These are phyloP conservation scores for Nannochloropsis salina DNA, from an alignment of 108 stramenopile species.

Conservation along the genomic window DNA sequence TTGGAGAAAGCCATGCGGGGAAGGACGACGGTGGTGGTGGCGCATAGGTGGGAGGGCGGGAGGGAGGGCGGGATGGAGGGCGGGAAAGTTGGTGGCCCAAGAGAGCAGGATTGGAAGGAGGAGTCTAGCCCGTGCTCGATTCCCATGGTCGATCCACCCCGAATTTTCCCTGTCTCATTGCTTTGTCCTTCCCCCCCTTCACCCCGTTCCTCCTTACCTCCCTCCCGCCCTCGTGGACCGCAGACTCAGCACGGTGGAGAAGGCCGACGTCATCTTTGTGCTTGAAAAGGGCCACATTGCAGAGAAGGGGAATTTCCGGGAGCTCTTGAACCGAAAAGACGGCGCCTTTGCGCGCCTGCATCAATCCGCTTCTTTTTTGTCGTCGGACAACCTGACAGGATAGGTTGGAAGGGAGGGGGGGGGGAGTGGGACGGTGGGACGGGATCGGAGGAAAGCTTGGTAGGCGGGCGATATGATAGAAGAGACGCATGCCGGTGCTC, in stretches of 20 bases:
- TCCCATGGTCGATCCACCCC: neutral
- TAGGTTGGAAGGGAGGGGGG: neutral
- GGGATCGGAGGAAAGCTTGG: neutral
- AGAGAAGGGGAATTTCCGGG: conserved; percentile 65
- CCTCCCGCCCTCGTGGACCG: neutral
- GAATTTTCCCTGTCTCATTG: neutral
- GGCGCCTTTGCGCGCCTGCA: neutral
- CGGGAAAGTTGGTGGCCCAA: neutral
- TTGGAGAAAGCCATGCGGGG: neutral
- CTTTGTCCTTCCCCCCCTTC: neutral
- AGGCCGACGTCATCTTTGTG: conserved; percentile 49
- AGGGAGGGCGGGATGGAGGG: neutral
- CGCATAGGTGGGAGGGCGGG: conserved; percentile 29
- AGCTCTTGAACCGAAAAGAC: neutral
- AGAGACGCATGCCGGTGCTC: neutral
- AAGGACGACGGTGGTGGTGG: conserved; percentile 5
- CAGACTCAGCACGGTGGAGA: conserved; percentile 22
- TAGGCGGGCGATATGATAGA: neutral
- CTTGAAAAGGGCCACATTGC: conserved; percentile 64
- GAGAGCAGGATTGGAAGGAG: neutral
- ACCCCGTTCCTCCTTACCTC: neutral
- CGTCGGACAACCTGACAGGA: neutral
- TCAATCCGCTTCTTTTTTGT: neutral
- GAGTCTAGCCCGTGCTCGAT: neutral
- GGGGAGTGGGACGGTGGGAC: neutral